Conservation (phyloP, 306 rosid genomes). For the Quercus dentata region DNA sequence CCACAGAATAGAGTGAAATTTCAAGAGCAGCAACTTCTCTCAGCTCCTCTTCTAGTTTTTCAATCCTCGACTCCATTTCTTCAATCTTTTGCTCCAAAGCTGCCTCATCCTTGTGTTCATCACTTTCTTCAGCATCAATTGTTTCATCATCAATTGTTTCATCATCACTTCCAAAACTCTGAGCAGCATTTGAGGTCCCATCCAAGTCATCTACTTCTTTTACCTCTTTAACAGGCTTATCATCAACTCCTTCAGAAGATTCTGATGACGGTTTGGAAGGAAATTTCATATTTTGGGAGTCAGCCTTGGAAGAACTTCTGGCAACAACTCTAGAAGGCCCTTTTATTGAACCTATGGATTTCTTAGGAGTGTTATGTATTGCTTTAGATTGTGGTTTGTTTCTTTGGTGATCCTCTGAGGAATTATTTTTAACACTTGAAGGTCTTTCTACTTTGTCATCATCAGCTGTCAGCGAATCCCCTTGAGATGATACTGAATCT, state of each 20-base stretch:
- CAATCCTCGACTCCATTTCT: constrained; percentile 77
- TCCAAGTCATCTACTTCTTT: constrained; percentile 45
- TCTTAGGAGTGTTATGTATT: constrained; percentile 35
- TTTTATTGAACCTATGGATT: constrained; percentile 32
- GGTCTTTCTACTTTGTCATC: constrained; percentile 60
- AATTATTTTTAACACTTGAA: constrained; percentile 37
- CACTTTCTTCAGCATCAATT: constrained; percentile 39
- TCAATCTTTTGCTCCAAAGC: constrained; percentile 46
- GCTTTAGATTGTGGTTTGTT: constrained; percentile 39
- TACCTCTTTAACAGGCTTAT: constrained; percentile 41
- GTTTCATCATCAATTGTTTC: constrained; percentile 37
- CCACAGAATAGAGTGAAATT: constrained; percentile 83
- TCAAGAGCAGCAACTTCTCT: constrained; percentile 99
- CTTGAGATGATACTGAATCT: constrained; percentile 77
- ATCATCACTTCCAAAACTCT: constrained; percentile 36
- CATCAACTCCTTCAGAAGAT: constrained; percentile 60
- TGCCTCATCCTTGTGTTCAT: constrained; percentile 37
- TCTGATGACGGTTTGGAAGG: constrained; percentile 45
- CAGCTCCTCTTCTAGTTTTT: constrained; percentile 89
- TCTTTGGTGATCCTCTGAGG: constrained; percentile 35
- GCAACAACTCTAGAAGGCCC: constrained; percentile 34
- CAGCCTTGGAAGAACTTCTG: constrained; percentile 30
- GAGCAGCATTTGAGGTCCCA: constrained; percentile 50
- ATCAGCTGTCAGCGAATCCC: constrained; percentile 49
- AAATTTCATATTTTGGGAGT: constrained; percentile 39